Percentiles rank a stretch among this genome's conserved stretches.
These are phyloP conservation scores for Aspergillus japonicus DNA, from an alignment of 2,329 filamentous ascomycete species.

Conservation along the genomic window DNA sequence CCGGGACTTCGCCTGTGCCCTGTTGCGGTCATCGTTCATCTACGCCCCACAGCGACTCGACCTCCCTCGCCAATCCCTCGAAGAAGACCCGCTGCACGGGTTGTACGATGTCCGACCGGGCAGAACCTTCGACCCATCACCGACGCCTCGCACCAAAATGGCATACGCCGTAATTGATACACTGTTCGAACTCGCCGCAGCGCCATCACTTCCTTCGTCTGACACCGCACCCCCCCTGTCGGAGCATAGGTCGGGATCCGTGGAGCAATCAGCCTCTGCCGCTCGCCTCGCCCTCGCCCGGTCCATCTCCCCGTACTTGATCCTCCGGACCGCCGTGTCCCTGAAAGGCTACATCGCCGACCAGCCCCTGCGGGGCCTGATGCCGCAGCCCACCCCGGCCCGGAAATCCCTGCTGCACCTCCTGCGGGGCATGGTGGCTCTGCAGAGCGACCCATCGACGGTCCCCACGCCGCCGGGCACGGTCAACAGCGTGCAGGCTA, in stretches of 20 bases:
- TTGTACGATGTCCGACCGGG: constrained; percentile 68
- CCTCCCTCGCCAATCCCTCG: constrained; percentile 48
- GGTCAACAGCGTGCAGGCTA: constrained; percentile 52
- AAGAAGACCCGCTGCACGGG: constrained; percentile 56
- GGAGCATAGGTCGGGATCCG: constrained; percentile 15
- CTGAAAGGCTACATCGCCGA: constrained; percentile 86
- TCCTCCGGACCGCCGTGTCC: constrained; percentile 75
- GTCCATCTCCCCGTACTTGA: constrained; percentile 75
- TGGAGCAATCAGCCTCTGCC: constrained; percentile 24
- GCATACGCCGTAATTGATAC: constrained; percentile 78
- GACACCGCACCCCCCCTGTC: background rate
- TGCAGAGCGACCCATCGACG: constrained; percentile 68
- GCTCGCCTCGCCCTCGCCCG: constrained; percentile 65
- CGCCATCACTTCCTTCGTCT: constrained; percentile 37
- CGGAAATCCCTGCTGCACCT: constrained; percentile 74
- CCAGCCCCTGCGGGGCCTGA: constrained; percentile 81
- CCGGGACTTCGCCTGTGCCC: constrained; percentile 66
- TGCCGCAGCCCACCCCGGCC: constrained; percentile 83
- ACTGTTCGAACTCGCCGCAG: constrained; percentile 67
- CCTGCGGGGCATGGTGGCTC: constrained; percentile 62
- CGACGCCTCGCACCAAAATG: constrained; percentile 68
- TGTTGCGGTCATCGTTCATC: constrained; percentile 81
- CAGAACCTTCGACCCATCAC: constrained; percentile 66
- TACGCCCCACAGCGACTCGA: constrained; percentile 66
- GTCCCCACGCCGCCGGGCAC: constrained; percentile 55